Conservation (phyloP, 1,139 yeast species). For the Blastobotrys malaysiensis region DNA sequence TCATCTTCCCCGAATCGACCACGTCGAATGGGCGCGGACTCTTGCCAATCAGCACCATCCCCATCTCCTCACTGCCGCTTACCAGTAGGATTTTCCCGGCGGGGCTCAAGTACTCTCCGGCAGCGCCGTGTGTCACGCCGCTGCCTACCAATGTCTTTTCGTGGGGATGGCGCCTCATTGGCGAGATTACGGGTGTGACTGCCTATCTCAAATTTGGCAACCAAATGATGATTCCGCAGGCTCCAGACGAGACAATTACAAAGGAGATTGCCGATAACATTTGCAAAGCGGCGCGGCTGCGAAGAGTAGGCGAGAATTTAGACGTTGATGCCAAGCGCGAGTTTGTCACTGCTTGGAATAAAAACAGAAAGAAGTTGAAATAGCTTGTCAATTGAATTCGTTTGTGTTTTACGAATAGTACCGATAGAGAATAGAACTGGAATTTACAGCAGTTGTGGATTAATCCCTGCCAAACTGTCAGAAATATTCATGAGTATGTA, state of each 20-base stretch:
- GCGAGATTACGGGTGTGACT: constrained; percentile 19
- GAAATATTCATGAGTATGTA: too few relatives aligned
- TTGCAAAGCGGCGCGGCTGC: constrained; percentile 31
- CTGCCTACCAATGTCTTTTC: constrained; percentile 18
- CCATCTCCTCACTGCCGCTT: constrained; percentile 10
- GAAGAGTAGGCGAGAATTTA: constrained; percentile 31
- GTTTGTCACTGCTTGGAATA: constrained; percentile 29
- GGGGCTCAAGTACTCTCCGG: constrained; percentile 32
- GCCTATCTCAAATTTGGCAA: constrained; percentile 25
- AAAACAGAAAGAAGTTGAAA: constrained; percentile 9
- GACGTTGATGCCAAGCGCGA: constrained; percentile 28
- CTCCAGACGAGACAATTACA: constrained; percentile 13
- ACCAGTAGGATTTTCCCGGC: constrained; percentile 25
- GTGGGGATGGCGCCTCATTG: constrained; percentile 9
- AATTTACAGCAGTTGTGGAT: too few relatives aligned
- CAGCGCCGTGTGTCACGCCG: constrained; percentile 23
- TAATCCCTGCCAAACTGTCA: too few relatives aligned
- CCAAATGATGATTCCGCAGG: constrained; percentile 13
- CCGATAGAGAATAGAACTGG: too few relatives aligned
- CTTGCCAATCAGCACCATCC: constrained; percentile 25
- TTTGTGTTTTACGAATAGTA: background rate
- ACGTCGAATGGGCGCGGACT: constrained; percentile 40
- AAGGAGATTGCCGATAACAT: constrained; percentile 23
- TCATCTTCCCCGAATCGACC: constrained; percentile 37
- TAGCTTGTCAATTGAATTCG: background rate